Evolutionary conservation across 2,329 filamentous ascomycete species (phyloP), one percentile per base, ranked within the genome.

Genomic region (Ophiostoma perfectum): DNA sequence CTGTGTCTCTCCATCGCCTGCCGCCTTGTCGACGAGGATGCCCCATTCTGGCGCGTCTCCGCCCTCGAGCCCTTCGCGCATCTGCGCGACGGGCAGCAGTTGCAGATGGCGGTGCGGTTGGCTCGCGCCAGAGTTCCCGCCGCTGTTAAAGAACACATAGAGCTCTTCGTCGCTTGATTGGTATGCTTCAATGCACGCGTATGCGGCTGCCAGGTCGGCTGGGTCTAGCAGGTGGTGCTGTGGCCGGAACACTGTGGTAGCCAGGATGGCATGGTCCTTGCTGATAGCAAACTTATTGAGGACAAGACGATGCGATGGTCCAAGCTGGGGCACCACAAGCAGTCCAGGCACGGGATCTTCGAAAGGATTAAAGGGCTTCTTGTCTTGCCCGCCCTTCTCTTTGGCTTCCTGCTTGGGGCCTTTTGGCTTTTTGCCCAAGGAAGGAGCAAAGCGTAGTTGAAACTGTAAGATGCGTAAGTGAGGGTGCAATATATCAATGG

Each of bases 221-320:
- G 78, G 76, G 66, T 88, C 87, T 1, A 92, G 80, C 5, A 88
- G 74, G 72, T 89, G 80, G 1, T 85, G 87, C 79, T 92, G 90
- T n/a, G 80, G 78, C 74, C 86, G 84, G 75, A 88, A 87, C 0
- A 78, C 76, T n/a, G 78, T 84, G 0, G 90, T 92, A 0, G 86
- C 84, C 64, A 92, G 82, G 72, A 92, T 90, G 75, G 90, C 90
- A 78, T 92, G 90, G 73, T 88, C 83, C 0, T 85, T 83, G 45
- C 90, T 88, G 65, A 92, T 78, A 65, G 90, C 88, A 73, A 90
- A 92, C 76, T 92, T 92, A 80, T 92, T 92, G 55, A 92, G 80
- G 1, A 92, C 85, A 58, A 92, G 81, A 69, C 83, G 81, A 76
- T 92, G 89, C 8, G 79, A 76, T 0, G 67, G 63, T 11, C 68